Percentiles rank a stretch among this genome's conserved stretches.
These are phyloP conservation scores for Trypanosoma melophagium DNA, from an alignment of 208 protist species.

Conservation along the genomic window DNA sequence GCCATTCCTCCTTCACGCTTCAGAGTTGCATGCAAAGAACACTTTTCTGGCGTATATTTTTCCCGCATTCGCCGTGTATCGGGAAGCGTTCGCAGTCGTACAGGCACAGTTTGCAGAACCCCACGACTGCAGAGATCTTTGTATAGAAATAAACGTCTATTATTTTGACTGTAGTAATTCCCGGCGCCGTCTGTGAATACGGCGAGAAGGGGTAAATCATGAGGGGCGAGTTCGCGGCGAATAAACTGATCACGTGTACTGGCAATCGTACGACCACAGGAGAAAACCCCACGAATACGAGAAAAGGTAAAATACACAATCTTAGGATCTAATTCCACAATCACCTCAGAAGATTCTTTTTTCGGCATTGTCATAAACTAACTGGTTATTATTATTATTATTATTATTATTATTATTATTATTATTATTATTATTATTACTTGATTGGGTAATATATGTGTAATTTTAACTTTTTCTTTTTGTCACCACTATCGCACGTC, in stretches of 20 bases:
- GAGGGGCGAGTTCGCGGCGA: conserved; percentile 39
- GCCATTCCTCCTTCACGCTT: conserved; percentile 40
- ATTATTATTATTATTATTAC: no score
- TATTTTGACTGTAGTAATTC: conserved; percentile 83
- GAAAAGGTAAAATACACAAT: conserved; percentile 89
- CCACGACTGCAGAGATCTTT: conserved; percentile 63
- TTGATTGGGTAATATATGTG: no score
- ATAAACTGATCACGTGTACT: conserved; percentile 71
- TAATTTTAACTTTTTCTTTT: no score
- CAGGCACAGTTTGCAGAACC: conserved; percentile 48
- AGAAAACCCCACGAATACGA: conserved; percentile 75
- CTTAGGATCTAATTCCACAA: conserved; percentile 51
- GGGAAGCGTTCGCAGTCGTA: conserved; percentile 63
- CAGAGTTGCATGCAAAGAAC: conserved; percentile 65
- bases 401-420: no score
- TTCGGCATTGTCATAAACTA: neutral
- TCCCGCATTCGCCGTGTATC: conserved; percentile 66
- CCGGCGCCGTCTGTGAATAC: conserved; percentile 55
- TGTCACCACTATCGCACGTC: no score
- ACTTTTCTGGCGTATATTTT: conserved; percentile 80
- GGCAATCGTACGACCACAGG: conserved; percentile 79
- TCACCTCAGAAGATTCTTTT: conserved; percentile 22
- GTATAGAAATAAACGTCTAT: conserved; percentile 82
- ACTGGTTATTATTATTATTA: neutral
- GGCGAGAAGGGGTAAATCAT: conserved; percentile 70